These are phyloP conservation scores for Papiliotrema laurentii DNA, from an alignment of 1,284 basidiomycete genomes.

Conservation along the genomic window DNA sequence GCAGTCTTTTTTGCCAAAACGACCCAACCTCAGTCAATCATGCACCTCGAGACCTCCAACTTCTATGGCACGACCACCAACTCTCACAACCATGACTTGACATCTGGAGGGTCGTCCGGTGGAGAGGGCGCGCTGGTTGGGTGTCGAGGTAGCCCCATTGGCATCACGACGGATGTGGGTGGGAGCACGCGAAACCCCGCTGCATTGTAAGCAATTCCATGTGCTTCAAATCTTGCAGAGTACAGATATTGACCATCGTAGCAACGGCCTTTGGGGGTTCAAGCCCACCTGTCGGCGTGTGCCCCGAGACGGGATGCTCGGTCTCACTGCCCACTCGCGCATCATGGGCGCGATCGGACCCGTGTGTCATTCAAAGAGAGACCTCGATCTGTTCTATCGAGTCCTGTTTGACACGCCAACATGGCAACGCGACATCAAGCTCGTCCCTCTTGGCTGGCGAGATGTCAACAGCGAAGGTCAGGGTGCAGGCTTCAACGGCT, in stretches of 20 bases:
- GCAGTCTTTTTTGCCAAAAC: slow-evolving; percentile 18
- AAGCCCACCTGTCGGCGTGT: slow-evolving; percentile 37
- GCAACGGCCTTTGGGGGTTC: slow-evolving; percentile 39
- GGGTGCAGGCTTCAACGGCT: slow-evolving; percentile 3
- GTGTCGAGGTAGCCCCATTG: neutral
- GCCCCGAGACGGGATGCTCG: slow-evolving; percentile 37
- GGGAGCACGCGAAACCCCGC: slow-evolving; percentile 3
- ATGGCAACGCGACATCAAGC: slow-evolving; percentile 31
- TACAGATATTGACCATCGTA: no score
- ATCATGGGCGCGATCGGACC: slow-evolving; percentile 31
- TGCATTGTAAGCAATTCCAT: neutral
- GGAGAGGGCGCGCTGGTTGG: slow-evolving; percentile 57
- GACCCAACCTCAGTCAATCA: slow-evolving; percentile 29
- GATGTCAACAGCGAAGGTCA: neutral
- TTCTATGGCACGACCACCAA: slow-evolving; percentile 38
- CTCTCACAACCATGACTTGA: slow-evolving; percentile 55
- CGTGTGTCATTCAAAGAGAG: slow-evolving; percentile 26
- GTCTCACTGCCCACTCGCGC: slow-evolving; percentile 17
- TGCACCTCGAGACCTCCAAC: slow-evolving; percentile 28
- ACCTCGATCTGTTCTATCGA: slow-evolving; percentile 32
- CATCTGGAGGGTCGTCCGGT: slow-evolving; percentile 58
- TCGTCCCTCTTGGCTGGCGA: slow-evolving; percentile 26
- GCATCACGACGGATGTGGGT: slow-evolving; percentile 9
- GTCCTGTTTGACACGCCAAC: slow-evolving; percentile 28
- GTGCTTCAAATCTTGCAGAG: neutral